phyloP scores from a whole-genome alignment of 345 rosid species.

The Adansonia digitata region DNA sequence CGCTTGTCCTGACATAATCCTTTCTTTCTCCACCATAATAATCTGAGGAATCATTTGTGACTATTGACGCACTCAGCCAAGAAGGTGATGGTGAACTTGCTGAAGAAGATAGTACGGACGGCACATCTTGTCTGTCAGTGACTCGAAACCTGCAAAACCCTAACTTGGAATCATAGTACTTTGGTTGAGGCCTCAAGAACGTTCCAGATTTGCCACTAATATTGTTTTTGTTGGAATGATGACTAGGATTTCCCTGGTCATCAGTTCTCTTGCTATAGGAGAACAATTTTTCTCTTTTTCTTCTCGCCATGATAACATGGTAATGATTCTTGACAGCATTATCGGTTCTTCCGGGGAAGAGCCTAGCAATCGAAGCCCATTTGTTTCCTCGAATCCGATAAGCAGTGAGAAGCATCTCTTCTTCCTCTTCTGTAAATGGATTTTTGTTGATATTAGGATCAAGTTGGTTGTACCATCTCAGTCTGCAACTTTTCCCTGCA shows the following conservation, averaged over 20 bases:
- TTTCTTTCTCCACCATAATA: neutral
- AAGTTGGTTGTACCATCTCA: slow-evolving; percentile 68
- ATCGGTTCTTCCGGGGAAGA: slow-evolving; percentile 59
- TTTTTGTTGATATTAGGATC: slow-evolving; percentile 57
- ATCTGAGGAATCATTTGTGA: neutral
- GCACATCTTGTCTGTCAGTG: neutral
- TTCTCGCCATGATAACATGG: slow-evolving; percentile 62
- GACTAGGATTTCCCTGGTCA: neutral
- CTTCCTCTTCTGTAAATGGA: slow-evolving; percentile 60
- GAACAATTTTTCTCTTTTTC: slow-evolving; percentile 32
- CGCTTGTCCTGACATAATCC: neutral
- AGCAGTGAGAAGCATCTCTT: slow-evolving; percentile 45
- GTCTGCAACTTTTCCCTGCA: slow-evolving; percentile 70
- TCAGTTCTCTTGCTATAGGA: neutral
- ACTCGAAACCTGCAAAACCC: slow-evolving; percentile 6
- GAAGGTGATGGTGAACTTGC: neutral
- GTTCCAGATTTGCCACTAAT: neutral
- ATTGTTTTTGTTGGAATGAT: slow-evolving; percentile 14
- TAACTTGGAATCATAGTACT: neutral
- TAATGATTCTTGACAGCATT: slow-evolving; percentile 66
- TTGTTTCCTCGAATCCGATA: slow-evolving; percentile 55
- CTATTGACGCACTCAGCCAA: neutral
- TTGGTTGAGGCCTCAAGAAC: neutral
- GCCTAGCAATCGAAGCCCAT: slow-evolving; percentile 50
- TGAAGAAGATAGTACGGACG: neutral